Conservation (phyloP, 768 basidiomycete genomes). For the Dendrothele bispora region DNA sequence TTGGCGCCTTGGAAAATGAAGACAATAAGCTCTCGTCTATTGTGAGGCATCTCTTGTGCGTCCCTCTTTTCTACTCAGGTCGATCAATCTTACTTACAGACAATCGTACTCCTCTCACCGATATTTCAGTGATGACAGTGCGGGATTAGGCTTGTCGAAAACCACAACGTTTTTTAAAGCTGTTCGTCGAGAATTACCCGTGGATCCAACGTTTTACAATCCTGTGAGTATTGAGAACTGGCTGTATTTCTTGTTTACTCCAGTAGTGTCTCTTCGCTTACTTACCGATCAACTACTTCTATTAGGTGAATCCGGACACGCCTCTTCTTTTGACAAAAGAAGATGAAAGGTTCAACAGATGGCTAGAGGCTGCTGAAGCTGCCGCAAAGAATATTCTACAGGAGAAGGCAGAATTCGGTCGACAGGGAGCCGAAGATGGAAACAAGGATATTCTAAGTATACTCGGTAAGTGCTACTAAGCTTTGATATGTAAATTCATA, state of each 20-base stretch:
- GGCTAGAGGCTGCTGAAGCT: neutral
- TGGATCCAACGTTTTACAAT: neutral
- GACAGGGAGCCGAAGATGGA: neutral
- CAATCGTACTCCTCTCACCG: neutral
- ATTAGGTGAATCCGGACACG: neutral
- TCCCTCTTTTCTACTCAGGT: too few species aligned
- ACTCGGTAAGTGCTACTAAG: too few species aligned
- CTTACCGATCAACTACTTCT: too few species aligned
- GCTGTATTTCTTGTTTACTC: too few species aligned
- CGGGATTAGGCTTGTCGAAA: neutral
- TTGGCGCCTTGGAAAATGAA: constrained; percentile 12
- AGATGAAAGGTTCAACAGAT: neutral
- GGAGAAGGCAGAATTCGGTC: neutral
- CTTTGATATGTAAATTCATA: too few species aligned
- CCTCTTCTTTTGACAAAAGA: neutral
- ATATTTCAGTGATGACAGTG: neutral
- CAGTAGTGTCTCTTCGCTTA: too few species aligned
- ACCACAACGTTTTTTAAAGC: neutral
- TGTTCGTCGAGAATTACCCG: too few species aligned
- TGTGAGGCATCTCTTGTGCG: constrained; percentile 6
- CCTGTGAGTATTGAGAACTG: neutral
- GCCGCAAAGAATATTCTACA: neutral
- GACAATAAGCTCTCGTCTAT: neutral
- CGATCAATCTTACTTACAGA: neutral
- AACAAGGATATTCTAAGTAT: constrained; percentile 1